Evolutionary conservation across 768 basidiomycete species (phyloP).

Genomic region (Mycena maculata): DNA sequence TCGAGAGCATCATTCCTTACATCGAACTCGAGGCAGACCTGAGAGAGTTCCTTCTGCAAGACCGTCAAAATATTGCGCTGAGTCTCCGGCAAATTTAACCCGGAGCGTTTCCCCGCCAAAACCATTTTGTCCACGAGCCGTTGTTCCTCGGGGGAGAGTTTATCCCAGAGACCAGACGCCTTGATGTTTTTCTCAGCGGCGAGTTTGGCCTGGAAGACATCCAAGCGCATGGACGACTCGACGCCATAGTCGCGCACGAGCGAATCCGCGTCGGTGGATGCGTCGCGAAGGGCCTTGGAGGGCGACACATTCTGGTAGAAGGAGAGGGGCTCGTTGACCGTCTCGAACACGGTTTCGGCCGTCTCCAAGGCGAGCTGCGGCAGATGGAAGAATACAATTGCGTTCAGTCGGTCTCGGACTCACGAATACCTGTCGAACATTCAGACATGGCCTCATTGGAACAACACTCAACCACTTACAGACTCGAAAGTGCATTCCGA

Average conservation of each 20-base stretch:
- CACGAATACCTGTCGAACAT: slow-evolving; percentile 72
- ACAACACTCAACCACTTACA: slow-evolving; percentile 52
- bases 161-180: slow-evolving; percentile 68
- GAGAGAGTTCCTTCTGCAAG: slow-evolving; percentile 82
- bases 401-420: slow-evolving; percentile 44
- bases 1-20: slow-evolving; percentile 52
- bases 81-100: slow-evolving; percentile 76
- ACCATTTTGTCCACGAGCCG: slow-evolving; percentile 88
- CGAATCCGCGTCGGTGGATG: slow-evolving; percentile 80
- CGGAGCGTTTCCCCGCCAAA: slow-evolving; percentile 83
- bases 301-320: slow-evolving; percentile 90
- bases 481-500: slow-evolving; percentile 74
- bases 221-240: slow-evolving; percentile 83
- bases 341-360: slow-evolving; percentile 67
- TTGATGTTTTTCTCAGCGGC: slow-evolving; percentile 78
- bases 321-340: slow-evolving; percentile 65
- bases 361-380: slow-evolving; percentile 68
- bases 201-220: slow-evolving; percentile 80
- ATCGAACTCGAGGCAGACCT: slow-evolving; percentile 81
- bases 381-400: slow-evolving; percentile 14
- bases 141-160: slow-evolving; percentile 72
- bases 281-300: slow-evolving; percentile 81
- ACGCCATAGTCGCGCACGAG: slow-evolving; percentile 77
- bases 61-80: slow-evolving; percentile 66
- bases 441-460: not conserved